A percentile compares a stretch with the other conserved stretches of the same genome.
These are phyloP conservation scores for Diaporthe caulivora DNA, from an alignment of 2,329 filamentous ascomycete genomes.

Conservation along the genomic window DNA sequence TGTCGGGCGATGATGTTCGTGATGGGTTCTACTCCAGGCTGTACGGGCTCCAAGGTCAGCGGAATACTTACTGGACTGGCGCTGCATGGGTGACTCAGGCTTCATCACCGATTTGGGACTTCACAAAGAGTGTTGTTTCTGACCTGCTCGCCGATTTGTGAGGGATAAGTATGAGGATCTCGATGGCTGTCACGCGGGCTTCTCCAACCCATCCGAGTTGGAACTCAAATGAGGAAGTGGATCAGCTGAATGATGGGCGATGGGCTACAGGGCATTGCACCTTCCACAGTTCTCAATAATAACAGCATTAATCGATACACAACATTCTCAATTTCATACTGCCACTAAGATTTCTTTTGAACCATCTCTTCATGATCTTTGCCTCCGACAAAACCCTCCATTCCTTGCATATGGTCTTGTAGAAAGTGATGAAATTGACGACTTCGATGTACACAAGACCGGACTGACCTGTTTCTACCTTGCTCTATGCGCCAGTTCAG, in stretches of 20 bases:
- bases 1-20: conserved; percentile 33
- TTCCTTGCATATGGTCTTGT: no score
- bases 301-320: neutral
- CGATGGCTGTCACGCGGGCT: neutral
- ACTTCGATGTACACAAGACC: no score
- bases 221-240: neutral
- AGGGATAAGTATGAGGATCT: neutral
- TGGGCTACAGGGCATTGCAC: neutral
- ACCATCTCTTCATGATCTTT: no score
- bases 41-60: conserved; percentile 44
- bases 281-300: neutral
- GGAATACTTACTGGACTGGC: conserved; percentile 46
- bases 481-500: no score
- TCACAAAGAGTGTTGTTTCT: conserved; percentile 40
- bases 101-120: conserved; percentile 48
- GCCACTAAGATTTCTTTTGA: no score
- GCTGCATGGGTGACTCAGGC: conserved; percentile 48
- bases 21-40: conserved; percentile 46
- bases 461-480: no score
- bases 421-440: no score
- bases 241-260: no score
- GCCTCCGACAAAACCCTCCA: no score
- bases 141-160: neutral
- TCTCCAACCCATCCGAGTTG: neutral
- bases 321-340: no score